These are phyloP conservation scores for Cladosporium halotolerans DNA, from an alignment of 2,329 filamentous ascomycete genomes.

Conservation along the genomic window DNA sequence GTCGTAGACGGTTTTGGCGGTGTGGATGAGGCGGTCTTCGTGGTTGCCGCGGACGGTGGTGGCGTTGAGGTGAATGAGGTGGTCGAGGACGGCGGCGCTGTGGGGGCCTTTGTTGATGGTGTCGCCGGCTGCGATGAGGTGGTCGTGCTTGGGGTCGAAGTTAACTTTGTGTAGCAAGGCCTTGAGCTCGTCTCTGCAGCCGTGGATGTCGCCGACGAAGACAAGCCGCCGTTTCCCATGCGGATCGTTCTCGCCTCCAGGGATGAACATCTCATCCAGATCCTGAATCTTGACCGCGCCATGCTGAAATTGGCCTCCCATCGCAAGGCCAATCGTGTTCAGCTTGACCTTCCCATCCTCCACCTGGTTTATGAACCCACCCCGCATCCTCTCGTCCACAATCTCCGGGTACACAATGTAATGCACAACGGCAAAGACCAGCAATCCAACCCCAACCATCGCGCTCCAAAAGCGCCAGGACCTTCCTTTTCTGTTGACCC, in stretches of 20 bases:
- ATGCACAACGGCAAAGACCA: neutral
- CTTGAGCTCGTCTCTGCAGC: constrained; percentile 61
- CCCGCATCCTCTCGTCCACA: constrained; percentile 6
- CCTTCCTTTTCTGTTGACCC: neutral
- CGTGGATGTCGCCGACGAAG: constrained; percentile 88
- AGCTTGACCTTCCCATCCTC: neutral
- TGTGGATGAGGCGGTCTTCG: constrained; percentile 75
- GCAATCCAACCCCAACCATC: neutral
- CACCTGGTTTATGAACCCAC: constrained; percentile 2
- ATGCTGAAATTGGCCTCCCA: constrained; percentile 17
- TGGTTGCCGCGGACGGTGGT: constrained; percentile 87
- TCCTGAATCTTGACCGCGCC: constrained; percentile 33
- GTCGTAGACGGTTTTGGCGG: constrained; percentile 17
- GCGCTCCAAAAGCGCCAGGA: neutral
- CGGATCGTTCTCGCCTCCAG: constrained; percentile 28
- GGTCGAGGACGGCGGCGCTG: constrained; percentile 67
- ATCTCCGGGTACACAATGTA: constrained; percentile 4
- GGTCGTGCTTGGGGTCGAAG: constrained; percentile 60
- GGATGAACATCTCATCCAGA: constrained; percentile 37
- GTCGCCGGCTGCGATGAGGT: constrained; percentile 71
- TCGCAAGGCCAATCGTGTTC: constrained; percentile 25
- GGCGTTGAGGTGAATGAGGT: constrained; percentile 67
- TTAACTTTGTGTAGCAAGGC: constrained; percentile 60
- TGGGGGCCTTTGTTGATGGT: constrained; percentile 83
- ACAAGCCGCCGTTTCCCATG: constrained; percentile 56